These are phyloP conservation scores for Pisolithus marmoratus DNA, from an alignment of 768 basidiomycete genomes.

Conservation along the genomic window DNA sequence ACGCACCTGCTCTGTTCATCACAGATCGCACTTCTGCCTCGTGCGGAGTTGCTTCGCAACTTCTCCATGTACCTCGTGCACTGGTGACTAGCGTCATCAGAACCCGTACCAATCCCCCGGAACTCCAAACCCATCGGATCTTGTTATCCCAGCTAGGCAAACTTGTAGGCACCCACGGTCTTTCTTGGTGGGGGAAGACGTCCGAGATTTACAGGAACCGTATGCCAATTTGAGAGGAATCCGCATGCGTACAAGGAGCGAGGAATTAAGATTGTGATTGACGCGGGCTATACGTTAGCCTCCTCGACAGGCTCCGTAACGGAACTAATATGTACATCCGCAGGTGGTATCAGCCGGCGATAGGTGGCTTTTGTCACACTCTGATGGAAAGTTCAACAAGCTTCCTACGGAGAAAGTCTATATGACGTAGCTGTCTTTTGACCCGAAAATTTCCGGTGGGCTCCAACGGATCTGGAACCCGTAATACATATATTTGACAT, in stretches of 20 bases:
- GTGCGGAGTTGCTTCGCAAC: slow-evolving; percentile 53
- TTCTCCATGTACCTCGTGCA: slow-evolving; percentile 50
- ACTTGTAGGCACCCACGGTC: slow-evolving; percentile 4
- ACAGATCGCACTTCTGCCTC: slow-evolving; percentile 66
- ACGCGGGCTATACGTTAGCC: slow-evolving; percentile 62
- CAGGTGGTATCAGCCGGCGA: slow-evolving; percentile 68
- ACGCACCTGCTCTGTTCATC: background rate
- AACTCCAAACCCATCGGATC: slow-evolving; percentile 54
- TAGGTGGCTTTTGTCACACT: slow-evolving; percentile 69
- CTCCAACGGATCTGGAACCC: slow-evolving; percentile 42
- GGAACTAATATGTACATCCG: background rate
- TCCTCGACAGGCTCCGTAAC: background rate
- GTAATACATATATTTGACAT: slow-evolving; percentile 72
- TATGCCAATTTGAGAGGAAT: slow-evolving; percentile 58
- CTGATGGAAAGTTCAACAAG: slow-evolving; percentile 63
- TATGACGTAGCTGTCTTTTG: slow-evolving; percentile 1
- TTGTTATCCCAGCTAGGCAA: slow-evolving; percentile 39
- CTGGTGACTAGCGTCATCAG: slow-evolving; percentile 29
- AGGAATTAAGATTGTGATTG: slow-evolving; percentile 68
- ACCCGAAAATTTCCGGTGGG: background rate
- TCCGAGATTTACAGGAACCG: slow-evolving; percentile 56
- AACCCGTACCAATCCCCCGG: slow-evolving; percentile 61
- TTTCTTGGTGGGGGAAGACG: slow-evolving; percentile 48
- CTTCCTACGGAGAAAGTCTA: slow-evolving; percentile 12
- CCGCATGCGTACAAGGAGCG: slow-evolving; percentile 45